Evolutionary conservation across 2,329 filamentous ascomycete genomes (phyloP).

Genomic region (Trichoderma koningiopsis): DNA sequence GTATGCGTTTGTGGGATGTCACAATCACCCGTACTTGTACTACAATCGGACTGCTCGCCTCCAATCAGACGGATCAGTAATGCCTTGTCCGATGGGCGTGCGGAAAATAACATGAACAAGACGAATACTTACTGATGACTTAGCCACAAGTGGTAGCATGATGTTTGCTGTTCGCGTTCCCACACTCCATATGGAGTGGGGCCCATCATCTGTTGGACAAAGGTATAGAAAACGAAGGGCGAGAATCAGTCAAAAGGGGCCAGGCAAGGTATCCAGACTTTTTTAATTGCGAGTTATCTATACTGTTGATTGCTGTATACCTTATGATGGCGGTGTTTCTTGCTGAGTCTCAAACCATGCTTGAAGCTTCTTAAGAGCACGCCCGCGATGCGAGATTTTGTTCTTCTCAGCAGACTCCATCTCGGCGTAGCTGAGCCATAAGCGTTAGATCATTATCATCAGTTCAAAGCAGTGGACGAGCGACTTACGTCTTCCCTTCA

Average conservation of each 20-base stretch:
- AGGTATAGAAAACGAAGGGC: not conserved
- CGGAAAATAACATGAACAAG: not conserved
- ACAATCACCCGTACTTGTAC: not conserved
- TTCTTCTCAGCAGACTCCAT: conserved; percentile 92
- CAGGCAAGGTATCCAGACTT: not conserved
- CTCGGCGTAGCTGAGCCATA: conserved; percentile 73
- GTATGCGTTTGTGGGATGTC: not conserved
- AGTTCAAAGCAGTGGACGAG: not conserved
- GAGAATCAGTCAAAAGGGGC: not conserved
- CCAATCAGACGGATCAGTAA: not conserved
- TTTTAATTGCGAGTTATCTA: not conserved
- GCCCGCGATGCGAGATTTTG: conserved; percentile 85
- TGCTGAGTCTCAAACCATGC: conserved; percentile 62
- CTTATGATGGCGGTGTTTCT: not conserved
- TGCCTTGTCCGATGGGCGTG: not conserved
- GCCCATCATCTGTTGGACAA: not conserved
- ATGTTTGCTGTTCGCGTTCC: not conserved
- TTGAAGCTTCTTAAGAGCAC: conserved; percentile 84
- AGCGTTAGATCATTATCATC: not conserved
- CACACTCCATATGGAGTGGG: not conserved
- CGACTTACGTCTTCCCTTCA: conserved; percentile 73
- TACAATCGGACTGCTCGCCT: not conserved
- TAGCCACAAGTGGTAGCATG: not conserved
- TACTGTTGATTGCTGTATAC: not conserved
- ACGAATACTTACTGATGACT: not conserved